Evolutionary conservation across 148 eudicot genomes (phyloP).

Genomic region (Vaccinium corymbosum): DNA sequence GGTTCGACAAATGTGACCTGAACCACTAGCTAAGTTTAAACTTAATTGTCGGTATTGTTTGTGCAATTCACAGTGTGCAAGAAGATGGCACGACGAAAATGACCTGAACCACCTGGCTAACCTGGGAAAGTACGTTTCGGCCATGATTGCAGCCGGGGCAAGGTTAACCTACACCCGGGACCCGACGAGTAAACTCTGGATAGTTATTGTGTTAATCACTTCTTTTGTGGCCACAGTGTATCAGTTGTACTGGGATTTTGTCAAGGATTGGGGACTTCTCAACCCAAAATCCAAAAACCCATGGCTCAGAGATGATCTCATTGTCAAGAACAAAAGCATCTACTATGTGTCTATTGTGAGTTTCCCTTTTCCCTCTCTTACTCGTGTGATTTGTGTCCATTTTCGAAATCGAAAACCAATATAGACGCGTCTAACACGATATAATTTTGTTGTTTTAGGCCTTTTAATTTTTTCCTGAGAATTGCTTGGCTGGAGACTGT

Average conservation of each 20-base stretch:
- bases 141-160: conserved; percentile 97
- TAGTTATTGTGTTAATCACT: conserved; percentile 63
- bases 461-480: conserved; percentile 62
- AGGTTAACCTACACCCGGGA: conserved; percentile 67
- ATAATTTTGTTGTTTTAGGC: conserved; percentile 34
- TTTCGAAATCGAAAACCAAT: neutral
- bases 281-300: conserved; percentile 61
- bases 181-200: conserved; percentile 37
- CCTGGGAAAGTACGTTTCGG: conserved; percentile 93
- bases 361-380: neutral
- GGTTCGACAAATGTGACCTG: no score
- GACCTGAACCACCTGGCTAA: conserved; percentile 65
- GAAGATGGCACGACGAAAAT: conserved; percentile 77
- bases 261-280: conserved; percentile 88
- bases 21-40: neutral
- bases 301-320: conserved; percentile 84
- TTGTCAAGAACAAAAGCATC: conserved; percentile 65
- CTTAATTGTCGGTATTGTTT: neutral
- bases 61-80: conserved; percentile 56
- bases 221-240: conserved; percentile 76
- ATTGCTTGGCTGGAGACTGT: conserved; percentile 90
- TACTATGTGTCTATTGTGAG: conserved; percentile 88
- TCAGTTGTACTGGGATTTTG: conserved; percentile 96
- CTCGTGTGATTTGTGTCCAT: neutral
- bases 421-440: neutral